phyloP scores from a whole-genome alignment of 2,329 filamentous ascomycete species.

The Parastagonospora nodorum region DNA sequence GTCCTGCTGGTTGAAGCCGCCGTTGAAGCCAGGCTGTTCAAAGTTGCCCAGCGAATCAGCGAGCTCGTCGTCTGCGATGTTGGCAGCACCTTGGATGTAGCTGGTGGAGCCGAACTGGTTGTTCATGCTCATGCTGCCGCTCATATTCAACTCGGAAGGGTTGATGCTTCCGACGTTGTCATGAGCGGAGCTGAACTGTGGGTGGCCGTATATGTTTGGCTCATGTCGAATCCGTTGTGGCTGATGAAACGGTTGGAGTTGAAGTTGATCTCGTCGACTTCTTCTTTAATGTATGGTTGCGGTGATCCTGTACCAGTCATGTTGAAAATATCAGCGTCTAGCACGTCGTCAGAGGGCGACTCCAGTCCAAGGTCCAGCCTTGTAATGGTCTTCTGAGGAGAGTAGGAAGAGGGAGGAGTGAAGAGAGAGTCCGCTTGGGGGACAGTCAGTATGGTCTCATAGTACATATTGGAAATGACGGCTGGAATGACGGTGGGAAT shows the following conservation, averaged over 20 bases:
- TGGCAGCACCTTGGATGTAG: slow-evolving; percentile 77
- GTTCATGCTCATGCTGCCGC: slow-evolving; percentile 59
- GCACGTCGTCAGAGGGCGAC: slow-evolving; percentile 47
- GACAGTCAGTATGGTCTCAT: slow-evolving; percentile 46
- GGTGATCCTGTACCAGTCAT: slow-evolving; percentile 62
- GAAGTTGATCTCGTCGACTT: slow-evolving; percentile 67
- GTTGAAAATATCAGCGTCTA: slow-evolving; percentile 51
- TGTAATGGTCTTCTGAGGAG: slow-evolving; percentile 44
- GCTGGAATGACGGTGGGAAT: slow-evolving; percentile 10
- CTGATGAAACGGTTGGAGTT: slow-evolving; percentile 55
- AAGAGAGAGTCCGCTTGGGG: slow-evolving; percentile 50
- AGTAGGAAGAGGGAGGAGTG: slow-evolving; percentile 49
- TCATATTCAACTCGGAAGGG: slow-evolving; percentile 82
- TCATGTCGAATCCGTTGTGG: slow-evolving; percentile 57
- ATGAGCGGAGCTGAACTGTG: slow-evolving; percentile 54
- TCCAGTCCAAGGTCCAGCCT: slow-evolving; percentile 46
- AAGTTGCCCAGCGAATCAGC: slow-evolving; percentile 69
- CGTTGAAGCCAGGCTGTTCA: slow-evolving; percentile 48
- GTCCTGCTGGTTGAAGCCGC: slow-evolving; percentile 64
- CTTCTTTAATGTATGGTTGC: slow-evolving; percentile 70
- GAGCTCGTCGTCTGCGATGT: slow-evolving; percentile 87
- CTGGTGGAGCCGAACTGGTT: slow-evolving; percentile 66
- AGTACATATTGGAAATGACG: slow-evolving; percentile 38
- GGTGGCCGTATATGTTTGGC: slow-evolving; percentile 53
- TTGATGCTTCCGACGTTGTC: slow-evolving; percentile 63